Conservation (phyloP, 192 early-diverging fungal species). For the Coemansia sp. region DNA sequence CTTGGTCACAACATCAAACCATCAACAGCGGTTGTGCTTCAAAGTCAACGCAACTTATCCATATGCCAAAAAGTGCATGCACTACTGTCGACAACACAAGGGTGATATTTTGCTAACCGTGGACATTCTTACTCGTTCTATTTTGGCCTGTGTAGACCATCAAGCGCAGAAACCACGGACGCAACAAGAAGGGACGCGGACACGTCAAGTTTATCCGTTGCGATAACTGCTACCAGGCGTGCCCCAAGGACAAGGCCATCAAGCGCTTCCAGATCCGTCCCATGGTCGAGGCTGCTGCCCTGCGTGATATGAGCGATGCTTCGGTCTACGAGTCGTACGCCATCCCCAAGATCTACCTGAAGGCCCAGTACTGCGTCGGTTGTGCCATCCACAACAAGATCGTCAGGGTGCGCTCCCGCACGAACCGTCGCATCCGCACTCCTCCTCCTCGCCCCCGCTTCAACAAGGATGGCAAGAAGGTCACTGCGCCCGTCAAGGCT, state of each 20-base stretch:
- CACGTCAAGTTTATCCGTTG: slow-evolving; percentile 97
- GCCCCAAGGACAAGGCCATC: slow-evolving; percentile 99
- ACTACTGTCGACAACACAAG: too few species aligned
- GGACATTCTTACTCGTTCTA: background rate
- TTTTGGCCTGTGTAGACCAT: slow-evolving; percentile 65
- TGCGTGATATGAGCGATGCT: slow-evolving; percentile 95
- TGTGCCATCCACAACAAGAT: slow-evolving; percentile 93
- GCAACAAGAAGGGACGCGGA: slow-evolving; percentile 98
- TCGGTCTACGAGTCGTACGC: slow-evolving; percentile 95
- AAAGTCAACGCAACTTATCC: too few species aligned
- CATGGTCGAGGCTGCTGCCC: slow-evolving; percentile 98
- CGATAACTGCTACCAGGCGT: slow-evolving; percentile 98
- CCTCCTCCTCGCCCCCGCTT: slow-evolving; percentile 86
- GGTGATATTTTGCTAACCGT: background rate
- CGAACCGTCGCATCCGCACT: slow-evolving; percentile 84
- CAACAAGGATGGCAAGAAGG: slow-evolving; percentile 72
- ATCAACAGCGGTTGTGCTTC: too few species aligned
- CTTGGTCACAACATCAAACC: too few species aligned
- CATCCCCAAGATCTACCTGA: slow-evolving; percentile 98
- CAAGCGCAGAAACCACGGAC: slow-evolving; percentile 99
- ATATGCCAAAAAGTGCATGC: too few species aligned
- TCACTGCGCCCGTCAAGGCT: slow-evolving; percentile 37
- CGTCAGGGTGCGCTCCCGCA: slow-evolving; percentile 90
- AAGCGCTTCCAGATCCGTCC: slow-evolving; percentile 98
- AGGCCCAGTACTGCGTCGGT: slow-evolving; percentile 94